A percentile compares a stretch with the other conserved stretches of the same genome.
Conservation (phyloP, 495 filamentous ascomycete species). For the Letharia columbiana region DNA sequence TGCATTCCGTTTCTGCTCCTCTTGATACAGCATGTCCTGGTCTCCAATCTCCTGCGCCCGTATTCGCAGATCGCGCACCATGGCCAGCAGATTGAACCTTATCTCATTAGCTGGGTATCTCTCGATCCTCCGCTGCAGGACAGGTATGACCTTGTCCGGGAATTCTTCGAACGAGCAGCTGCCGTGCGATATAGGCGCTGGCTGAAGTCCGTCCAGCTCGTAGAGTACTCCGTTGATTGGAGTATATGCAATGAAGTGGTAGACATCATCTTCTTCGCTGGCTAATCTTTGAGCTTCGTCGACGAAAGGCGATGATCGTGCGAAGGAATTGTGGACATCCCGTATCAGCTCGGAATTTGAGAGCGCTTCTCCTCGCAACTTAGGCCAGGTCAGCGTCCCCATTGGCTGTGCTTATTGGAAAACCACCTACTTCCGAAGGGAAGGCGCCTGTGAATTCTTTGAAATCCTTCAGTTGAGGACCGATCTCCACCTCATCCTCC, state of each 20-base stretch:
- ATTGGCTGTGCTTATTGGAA: not conserved
- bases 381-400: constrained; percentile 11
- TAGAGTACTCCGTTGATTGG: constrained; percentile 70
- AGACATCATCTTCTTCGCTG: constrained; percentile 66
- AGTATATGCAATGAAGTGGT: constrained; percentile 97
- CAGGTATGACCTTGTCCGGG: constrained; percentile 73
- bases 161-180: constrained; percentile 59
- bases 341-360: constrained; percentile 74
- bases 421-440: constrained; percentile 55
- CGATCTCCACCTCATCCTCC: constrained; percentile 48
- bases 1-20: constrained; percentile 73
- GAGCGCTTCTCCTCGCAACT: constrained; percentile 56
- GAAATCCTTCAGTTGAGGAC: constrained; percentile 62
- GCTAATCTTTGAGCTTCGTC: constrained; percentile 68
- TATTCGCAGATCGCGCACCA: constrained; percentile 71
- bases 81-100: constrained; percentile 89
- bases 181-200: constrained; percentile 84
- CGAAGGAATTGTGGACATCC: constrained; percentile 88
- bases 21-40: constrained; percentile 60
- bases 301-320: constrained; percentile 76
- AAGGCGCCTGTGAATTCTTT: constrained; percentile 86
- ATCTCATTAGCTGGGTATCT: constrained; percentile 84
- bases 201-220: constrained; percentile 92
- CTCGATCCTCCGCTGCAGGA: constrained; percentile 73
- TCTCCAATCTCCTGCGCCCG: constrained; percentile 77